A percentile compares a stretch with the other conserved stretches of the same genome.
These are phyloP conservation scores for Populus ilicifolia DNA, from an alignment of 345 rosid genomes.

Conservation along the genomic window DNA sequence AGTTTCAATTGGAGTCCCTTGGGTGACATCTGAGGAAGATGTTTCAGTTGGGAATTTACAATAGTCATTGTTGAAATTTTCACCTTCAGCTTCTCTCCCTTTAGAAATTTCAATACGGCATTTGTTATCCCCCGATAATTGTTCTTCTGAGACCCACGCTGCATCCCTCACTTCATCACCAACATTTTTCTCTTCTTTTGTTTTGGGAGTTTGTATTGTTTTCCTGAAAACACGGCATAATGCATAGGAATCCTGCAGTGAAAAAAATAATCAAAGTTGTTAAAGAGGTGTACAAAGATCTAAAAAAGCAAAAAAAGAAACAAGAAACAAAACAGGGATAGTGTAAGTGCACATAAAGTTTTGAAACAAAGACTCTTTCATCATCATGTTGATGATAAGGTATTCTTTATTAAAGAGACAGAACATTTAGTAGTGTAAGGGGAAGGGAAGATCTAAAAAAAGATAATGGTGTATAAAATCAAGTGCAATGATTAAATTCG, in stretches of 20 bases:
- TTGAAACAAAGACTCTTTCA: conserved; percentile 40
- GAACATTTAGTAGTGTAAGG: background rate
- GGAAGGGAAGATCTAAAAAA: background rate
- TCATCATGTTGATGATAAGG: conserved; percentile 18
- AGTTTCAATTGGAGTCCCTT: conserved; percentile 14
- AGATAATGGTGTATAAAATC: background rate
- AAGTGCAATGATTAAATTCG: background rate
- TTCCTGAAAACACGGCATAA: conserved; percentile 74
- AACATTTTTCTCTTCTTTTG: conserved; percentile 18
- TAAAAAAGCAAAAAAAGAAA: conserved; percentile 11
- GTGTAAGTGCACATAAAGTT: conserved; percentile 24
- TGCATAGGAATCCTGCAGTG: conserved; percentile 62
- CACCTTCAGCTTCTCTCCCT: conserved; percentile 29
- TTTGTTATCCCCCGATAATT: conserved; percentile 11
- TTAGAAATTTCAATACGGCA: conserved; percentile 14
- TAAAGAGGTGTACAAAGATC: conserved; percentile 4
- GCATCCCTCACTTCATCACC: conserved; percentile 13
- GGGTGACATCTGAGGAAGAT: conserved; percentile 33
- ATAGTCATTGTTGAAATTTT: conserved; percentile 25
- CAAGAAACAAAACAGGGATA: conserved; percentile 2
- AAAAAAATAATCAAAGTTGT: background rate
- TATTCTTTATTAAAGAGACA: conserved; percentile 26
- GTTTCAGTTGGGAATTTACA: conserved; percentile 44
- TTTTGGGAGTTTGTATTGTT: conserved; percentile 44
- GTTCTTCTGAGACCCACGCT: conserved; percentile 21